phyloP scores from a whole-genome alignment of 2,329 filamentous ascomycete species.

The Xylariaceae sp. region DNA sequence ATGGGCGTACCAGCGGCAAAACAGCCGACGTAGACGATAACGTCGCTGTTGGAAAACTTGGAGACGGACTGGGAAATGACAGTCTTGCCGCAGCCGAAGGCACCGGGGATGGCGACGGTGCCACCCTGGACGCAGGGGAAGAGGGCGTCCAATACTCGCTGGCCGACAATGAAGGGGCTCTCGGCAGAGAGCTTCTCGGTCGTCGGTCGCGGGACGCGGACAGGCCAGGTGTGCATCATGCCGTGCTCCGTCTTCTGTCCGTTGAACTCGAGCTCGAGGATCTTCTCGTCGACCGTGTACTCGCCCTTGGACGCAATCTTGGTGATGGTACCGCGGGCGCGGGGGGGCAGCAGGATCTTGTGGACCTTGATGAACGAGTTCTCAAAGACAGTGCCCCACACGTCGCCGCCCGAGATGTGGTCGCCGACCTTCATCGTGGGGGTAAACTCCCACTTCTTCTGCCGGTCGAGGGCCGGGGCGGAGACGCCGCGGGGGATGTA shows the following conservation, averaged over 20 bases:
- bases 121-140: conserved; percentile 96
- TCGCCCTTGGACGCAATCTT: conserved; percentile 81
- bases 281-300: conserved; percentile 90
- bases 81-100: conserved; percentile 98
- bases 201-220: conserved; percentile 86
- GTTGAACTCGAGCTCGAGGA: conserved; percentile 94
- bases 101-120: conserved; percentile 94
- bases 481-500: conserved; percentile 95
- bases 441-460: conserved; percentile 94
- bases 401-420: conserved; percentile 91
- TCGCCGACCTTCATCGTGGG: conserved; percentile 90
- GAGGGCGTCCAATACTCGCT: conserved; percentile 90
- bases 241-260: conserved; percentile 88
- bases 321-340: conserved; percentile 86
- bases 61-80: conserved; percentile 98
- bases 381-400: conserved; percentile 91
- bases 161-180: conserved; percentile 89
- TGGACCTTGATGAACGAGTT: conserved; percentile 93
- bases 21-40: conserved; percentile 99
- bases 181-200: conserved; percentile 87
- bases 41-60: conserved; percentile 99
- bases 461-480: conserved; percentile 78
- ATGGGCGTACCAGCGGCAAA: too few relatives aligned
- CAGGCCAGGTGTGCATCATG: conserved; percentile 99
- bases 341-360: conserved; percentile 85